Evolutionary conservation across 1,139 yeast species (phyloP).

Genomic region (Hansenula sp.): DNA sequence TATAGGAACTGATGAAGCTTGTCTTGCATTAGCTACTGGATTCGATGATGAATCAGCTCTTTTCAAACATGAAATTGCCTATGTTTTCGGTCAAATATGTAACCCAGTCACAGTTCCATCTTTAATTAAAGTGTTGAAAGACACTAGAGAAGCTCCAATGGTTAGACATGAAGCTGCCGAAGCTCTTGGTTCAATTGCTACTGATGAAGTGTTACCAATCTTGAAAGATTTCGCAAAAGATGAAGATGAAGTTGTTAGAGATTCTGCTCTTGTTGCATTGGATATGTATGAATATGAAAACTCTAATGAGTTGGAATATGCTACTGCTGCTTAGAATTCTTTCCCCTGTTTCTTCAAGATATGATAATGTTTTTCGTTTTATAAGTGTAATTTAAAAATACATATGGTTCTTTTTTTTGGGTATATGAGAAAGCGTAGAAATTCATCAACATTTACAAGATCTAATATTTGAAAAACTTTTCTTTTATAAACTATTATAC

Average conservation of each 20-base stretch:
- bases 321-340: constrained; percentile 27
- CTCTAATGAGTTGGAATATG: constrained; percentile 80
- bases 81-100: constrained; percentile 95
- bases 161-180: constrained; percentile 99
- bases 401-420: no score
- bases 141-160: constrained; percentile 88
- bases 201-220: constrained; percentile 92
- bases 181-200: constrained; percentile 94
- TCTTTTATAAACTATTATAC: not conserved
- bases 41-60: constrained; percentile 87
- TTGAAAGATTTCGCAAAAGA: constrained; percentile 76
- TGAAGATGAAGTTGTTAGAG: constrained; percentile 85
- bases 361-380: not conserved
- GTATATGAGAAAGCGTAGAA: not conserved
- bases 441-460: no score
- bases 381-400: not conserved
- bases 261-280: constrained; percentile 92
- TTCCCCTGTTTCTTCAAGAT: not conserved
- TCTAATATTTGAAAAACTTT: not conserved
- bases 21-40: constrained; percentile 86
- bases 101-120: constrained; percentile 92
- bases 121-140: constrained; percentile 72
- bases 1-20: constrained; percentile 89
- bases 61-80: constrained; percentile 96
- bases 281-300: constrained; percentile 98